Percentiles rank a stretch among this genome's conserved stretches.
These are phyloP conservation scores for Neurospora sp. DNA, from an alignment of 495 filamentous ascomycete genomes.

Conservation along the genomic window DNA sequence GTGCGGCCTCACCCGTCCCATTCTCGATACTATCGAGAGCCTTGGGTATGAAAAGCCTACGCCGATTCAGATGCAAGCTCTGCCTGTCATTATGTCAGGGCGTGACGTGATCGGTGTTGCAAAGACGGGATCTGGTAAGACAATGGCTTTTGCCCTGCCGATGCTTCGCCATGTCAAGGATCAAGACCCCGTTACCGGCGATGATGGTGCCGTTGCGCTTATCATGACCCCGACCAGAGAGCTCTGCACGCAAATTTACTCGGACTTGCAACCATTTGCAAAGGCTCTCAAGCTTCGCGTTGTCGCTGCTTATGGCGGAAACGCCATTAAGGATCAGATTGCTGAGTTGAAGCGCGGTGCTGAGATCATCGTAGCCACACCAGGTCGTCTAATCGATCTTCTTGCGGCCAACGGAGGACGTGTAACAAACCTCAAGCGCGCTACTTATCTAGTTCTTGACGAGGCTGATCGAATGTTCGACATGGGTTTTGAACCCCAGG, in stretches of 20 bases:
- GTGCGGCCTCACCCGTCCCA: constrained; percentile 77
- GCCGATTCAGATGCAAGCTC: constrained; percentile 88
- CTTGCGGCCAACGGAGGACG: constrained; percentile 85
- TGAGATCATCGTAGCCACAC: constrained; percentile 91
- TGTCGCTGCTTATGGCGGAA: constrained; percentile 92
- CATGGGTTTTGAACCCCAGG: constrained; percentile 98
- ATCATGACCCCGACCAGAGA: constrained; percentile 95
- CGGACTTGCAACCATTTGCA: constrained; percentile 86
- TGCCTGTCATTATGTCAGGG: constrained; percentile 92
- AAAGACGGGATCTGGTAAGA: constrained; percentile 99
- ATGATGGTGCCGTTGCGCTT: constrained; percentile 79
- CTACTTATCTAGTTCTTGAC: constrained; percentile 90
- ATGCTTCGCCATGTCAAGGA: constrained; percentile 99
- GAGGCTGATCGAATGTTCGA: constrained; percentile 99
- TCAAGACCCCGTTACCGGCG: constrained; percentile 68
- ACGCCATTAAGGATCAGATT: constrained; percentile 96
- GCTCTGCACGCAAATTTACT: constrained; percentile 87
- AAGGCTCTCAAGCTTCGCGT: constrained; percentile 83
- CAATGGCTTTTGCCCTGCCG: constrained; percentile 84
- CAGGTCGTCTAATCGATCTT: constrained; percentile 94
- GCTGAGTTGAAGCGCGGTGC: constrained; percentile 90
- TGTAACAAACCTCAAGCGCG: constrained; percentile 80
- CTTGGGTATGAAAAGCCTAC: constrained; percentile 86
- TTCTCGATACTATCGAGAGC: constrained; percentile 74
- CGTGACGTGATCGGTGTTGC: constrained; percentile 94